Base-by-base conservation (phyloP, 129 eudicot genomes). In the Escallonia herrerae region DNA sequence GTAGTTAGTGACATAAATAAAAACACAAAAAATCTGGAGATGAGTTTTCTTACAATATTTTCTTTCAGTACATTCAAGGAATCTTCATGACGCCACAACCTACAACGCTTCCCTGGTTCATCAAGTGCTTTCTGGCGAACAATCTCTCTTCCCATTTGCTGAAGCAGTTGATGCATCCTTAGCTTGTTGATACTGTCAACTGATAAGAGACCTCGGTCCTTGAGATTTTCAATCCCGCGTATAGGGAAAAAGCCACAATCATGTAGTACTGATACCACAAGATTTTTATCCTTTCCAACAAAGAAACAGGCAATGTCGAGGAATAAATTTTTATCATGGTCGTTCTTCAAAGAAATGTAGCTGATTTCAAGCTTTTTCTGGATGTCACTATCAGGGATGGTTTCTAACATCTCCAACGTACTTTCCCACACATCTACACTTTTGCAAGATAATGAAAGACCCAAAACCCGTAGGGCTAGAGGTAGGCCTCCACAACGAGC, bases 261-360 rank as follows among this genome's bases (percentile, higher is more conserved):
- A 43, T 66, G 40, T 12, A 78, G 50, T 63, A 74, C 66, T 15
- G 43, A 54, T 15, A 38, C 58, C n/a, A 62, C 59, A 8, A 64
- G 56, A 44, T 75, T 77, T 46, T 12, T 43, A 46, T 71, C 64
- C 51, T 45, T 57, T 1, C 82, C 82, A 42, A 81, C 37, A 64
- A 81, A 81, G 55, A 81, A 81, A 74, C 78, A 70, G 61, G 81
- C 79, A 64, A 81, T 81, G 42, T 75, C 43, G 15, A 80, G 15
- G 63, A 80, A 80, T 58, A 79, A 67, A 62, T 60, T 67, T 66
- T 67, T 72, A 9, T 60, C 68, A 5, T 72, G 43, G n/a, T 58
- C 52, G 38, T 69, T 22, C 7, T 50, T 67, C 50, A 76, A 57
- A 3, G 67, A 56, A 44, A 40, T 57, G 33, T 40, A 70, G 67